Percentiles rank a stretch among this genome's conserved stretches.
Conservation (phyloP, 2,329 filamentous ascomycete species). For the Microcera coccophila region DNA sequence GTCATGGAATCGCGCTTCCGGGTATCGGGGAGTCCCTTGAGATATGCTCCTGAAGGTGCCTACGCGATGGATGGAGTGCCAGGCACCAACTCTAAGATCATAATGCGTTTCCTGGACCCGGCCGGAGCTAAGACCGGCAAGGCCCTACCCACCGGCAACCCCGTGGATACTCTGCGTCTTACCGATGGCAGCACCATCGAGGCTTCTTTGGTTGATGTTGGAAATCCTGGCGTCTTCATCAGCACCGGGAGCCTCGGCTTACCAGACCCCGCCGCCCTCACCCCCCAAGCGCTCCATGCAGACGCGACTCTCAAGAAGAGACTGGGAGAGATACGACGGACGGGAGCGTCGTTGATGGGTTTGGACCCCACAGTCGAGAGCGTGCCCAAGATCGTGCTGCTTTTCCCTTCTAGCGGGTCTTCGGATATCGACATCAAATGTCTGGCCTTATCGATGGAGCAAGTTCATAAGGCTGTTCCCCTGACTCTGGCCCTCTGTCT, state of each 20-base stretch:
- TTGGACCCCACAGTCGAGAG: conserved; percentile 45
- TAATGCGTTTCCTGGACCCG: conserved; percentile 59
- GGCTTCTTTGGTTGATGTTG: conserved; percentile 59
- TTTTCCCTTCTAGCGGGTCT: conserved; percentile 36
- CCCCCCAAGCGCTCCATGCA: conserved; percentile 51
- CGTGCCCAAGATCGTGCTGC: conserved; percentile 58
- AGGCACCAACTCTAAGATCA: conserved; percentile 53
- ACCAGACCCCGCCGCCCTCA: conserved; percentile 45
- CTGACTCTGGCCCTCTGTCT: conserved; percentile 52
- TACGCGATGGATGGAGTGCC: conserved; percentile 63
- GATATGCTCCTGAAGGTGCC: conserved; percentile 39
- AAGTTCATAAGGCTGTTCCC: conserved; percentile 54
- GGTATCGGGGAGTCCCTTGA: conserved; percentile 38
- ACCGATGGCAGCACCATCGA: conserved; percentile 34
- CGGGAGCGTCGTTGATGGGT: conserved; percentile 59
- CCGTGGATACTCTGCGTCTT: conserved; percentile 46
- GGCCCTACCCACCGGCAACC: conserved; percentile 48
- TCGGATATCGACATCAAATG: conserved; percentile 40
- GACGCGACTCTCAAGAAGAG: conserved; percentile 40
- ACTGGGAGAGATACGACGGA: conserved; percentile 54
- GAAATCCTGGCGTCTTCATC: conserved; percentile 62
- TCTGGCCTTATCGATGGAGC: conserved; percentile 50
- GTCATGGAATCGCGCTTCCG: conserved; percentile 56
- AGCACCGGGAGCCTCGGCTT: conserved; percentile 48
- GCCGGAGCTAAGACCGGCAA: conserved; percentile 61